These are phyloP conservation scores for Phyllosticta citribraziliensis DNA, from an alignment of 2,329 filamentous ascomycete species.

Conservation along the genomic window DNA sequence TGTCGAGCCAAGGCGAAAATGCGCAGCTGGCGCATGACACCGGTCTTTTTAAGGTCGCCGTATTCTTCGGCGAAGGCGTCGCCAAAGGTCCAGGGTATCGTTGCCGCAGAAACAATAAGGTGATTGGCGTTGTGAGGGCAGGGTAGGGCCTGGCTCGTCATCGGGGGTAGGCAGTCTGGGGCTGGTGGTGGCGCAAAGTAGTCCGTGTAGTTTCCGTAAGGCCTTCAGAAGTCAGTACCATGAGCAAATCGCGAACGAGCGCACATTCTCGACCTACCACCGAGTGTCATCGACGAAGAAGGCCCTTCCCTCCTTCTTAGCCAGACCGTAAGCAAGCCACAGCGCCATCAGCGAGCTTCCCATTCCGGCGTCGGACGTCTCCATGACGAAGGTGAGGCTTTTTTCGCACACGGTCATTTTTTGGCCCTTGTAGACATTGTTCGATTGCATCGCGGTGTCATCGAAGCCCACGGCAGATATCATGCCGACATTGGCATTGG, in stretches of 20 bases:
- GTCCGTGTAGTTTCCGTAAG: conserved; percentile 63
- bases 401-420: conserved; percentile 52
- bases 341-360: conserved; percentile 67
- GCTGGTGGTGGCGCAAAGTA: conserved; percentile 61
- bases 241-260: not conserved
- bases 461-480: conserved; percentile 16
- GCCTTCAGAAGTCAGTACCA: conserved; percentile 31
- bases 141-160: conserved; percentile 65
- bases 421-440: conserved; percentile 16
- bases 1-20: conserved; percentile 58
- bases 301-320: conserved; percentile 59
- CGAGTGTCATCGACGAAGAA: conserved; percentile 81
- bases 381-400: conserved; percentile 69
- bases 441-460: conserved; percentile 11
- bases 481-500: conserved; percentile 21
- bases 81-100: conserved; percentile 55
- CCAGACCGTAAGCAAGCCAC: conserved; percentile 77
- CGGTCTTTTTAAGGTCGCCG: conserved; percentile 37
- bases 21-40: conserved; percentile 44
- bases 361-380: conserved; percentile 63
- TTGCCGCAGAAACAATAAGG: conserved; percentile 62
- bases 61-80: conserved; percentile 46
- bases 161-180: conserved; percentile 59
- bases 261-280: conserved; percentile 40
- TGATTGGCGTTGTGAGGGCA: conserved; percentile 70